Evolutionary conservation across 805 yeast species (phyloP), one percentile per base, ranked within the genome.

Genomic region (Kodamaea nitidulidarum): DNA sequence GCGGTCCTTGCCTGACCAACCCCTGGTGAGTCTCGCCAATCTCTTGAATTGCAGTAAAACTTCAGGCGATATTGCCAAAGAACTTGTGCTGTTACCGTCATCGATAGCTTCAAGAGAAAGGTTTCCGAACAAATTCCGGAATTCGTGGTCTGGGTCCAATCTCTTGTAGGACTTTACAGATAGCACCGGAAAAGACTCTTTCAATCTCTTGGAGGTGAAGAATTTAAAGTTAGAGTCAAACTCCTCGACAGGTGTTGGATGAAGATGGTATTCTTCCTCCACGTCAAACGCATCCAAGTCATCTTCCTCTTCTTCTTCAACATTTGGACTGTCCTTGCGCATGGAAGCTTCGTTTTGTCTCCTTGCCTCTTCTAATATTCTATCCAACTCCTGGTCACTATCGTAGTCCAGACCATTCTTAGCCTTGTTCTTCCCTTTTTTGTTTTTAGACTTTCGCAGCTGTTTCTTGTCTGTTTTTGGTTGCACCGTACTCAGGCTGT

Each of bases 1-100:
- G 45, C 81, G 76, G 51, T 86, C 95, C 45, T 76, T 75, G 0
- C 95, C 95, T 32, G 88, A 84, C 95, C 95, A 87, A 16, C 88
- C 88, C 50, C 85, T 71, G 1, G 85, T 78, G n/a, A 74, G 55
- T 39, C 72, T 66, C 6, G 77, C 71, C 61, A 72, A 45, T 59
- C 71, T 71, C 49, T 78, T 81, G 47, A 82, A 75, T 51, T 81
- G 86, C 36, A 70, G 75, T 41, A 84, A 58, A 14, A 78, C 74
- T 44, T 82, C 88, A 0, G 90, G 91, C 0, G 84, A 74, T 0
- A 79, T 73, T 25, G 81, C 76, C 2, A 81, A 67, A 0, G 90
- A 78, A 0, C 88, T 75, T n/a, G 87, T 76, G 1, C 84, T 73
- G 49, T 83, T 84, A 0, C 87, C 88, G 56, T 84, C 91, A 39